These are phyloP conservation scores for Starmerella etchellsii DNA, from an alignment of 805 yeast species.

Conservation along the genomic window DNA sequence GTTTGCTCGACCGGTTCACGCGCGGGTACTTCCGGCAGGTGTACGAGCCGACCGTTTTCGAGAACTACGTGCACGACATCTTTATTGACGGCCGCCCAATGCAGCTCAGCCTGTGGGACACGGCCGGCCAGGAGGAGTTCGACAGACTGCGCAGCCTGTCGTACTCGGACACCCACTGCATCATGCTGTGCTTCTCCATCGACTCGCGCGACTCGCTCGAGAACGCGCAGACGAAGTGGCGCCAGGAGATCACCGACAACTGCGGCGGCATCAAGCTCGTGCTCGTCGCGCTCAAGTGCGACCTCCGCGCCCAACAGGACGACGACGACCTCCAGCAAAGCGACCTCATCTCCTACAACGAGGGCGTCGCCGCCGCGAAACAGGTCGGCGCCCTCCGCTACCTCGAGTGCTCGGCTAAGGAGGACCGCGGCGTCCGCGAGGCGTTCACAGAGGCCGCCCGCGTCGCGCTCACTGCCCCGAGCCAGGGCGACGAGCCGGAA, in stretches of 20 bases:
- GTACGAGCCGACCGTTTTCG: constrained; percentile 95
- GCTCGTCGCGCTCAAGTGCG: constrained; percentile 88
- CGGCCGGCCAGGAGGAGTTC: constrained; percentile 98
- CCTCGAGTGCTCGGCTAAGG: constrained; percentile 92
- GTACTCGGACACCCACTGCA: constrained; percentile 91
- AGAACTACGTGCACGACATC: constrained; percentile 92
- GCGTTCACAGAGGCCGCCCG: constrained; percentile 98
- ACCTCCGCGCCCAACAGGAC: constrained; percentile 61
- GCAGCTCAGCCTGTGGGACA: constrained; percentile 91
- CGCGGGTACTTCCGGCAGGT: constrained; percentile 97
- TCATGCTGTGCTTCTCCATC: constrained; percentile 89
- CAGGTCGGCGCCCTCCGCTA: constrained; percentile 87
- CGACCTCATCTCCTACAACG: constrained; percentile 67
- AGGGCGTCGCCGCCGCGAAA: constrained; percentile 86
- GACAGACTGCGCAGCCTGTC: constrained; percentile 85
- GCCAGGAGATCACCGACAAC: constrained; percentile 90
- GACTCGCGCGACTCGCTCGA: constrained; percentile 90
- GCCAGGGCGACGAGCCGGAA: constrained; percentile 36
- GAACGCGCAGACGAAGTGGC: constrained; percentile 93
- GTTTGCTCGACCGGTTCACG: constrained; percentile 86
- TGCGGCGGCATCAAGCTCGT: constrained; percentile 94
- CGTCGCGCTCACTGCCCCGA: constrained; percentile 81
- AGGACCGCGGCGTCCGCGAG: constrained; percentile 95
- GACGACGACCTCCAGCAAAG: constrained; percentile 28
- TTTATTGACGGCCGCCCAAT: constrained; percentile 89